These are phyloP conservation scores for Rhodotorula sphaerocarpa DNA, from an alignment of 768 basidiomycete species.

Conservation along the genomic window DNA sequence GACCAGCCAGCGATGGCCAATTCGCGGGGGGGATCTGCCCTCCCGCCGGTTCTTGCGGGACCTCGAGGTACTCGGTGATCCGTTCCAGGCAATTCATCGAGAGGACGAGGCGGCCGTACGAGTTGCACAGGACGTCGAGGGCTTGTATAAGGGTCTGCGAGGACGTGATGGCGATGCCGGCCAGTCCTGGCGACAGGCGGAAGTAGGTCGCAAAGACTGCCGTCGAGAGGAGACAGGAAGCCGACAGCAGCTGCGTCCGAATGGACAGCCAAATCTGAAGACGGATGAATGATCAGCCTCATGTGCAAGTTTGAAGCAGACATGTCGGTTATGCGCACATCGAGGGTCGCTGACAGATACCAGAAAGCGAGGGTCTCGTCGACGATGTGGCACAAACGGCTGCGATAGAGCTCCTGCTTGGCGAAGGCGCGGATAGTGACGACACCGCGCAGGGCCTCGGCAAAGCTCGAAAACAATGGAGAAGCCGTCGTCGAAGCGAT, in stretches of 20 bases:
- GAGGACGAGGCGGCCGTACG: constrained; percentile 21
- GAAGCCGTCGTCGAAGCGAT: constrained; percentile 44
- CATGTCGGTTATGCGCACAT: constrained; percentile 56
- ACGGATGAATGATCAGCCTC: background rate
- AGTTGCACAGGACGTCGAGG: constrained; percentile 16
- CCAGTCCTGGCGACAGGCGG: constrained; percentile 54
- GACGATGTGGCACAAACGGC: constrained; percentile 60
- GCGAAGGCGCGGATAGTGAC: constrained; percentile 45
- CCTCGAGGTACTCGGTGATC: constrained; percentile 41
- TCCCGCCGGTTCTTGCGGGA: constrained; percentile 30
- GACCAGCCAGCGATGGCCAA: constrained; percentile 39
- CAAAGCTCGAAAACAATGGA: constrained; percentile 42
- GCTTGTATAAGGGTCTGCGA: constrained; percentile 46
- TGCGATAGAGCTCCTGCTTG: constrained; percentile 56
- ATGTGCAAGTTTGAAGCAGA: too few relatives aligned
- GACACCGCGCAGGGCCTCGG: constrained; percentile 44
- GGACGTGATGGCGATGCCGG: constrained; percentile 62
- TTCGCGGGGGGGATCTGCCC: constrained; percentile 47
- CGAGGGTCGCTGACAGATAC: constrained; percentile 53
- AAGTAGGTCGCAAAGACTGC: constrained; percentile 55
- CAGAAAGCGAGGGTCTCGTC: constrained; percentile 63
- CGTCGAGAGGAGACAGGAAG: constrained; percentile 22
- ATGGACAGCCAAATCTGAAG: constrained; percentile 33
- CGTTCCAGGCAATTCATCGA: constrained; percentile 45
- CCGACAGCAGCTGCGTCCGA: constrained; percentile 27